Evolutionary conservation across 2,329 filamentous ascomycete genomes (phyloP), one percentile per base, ranked within the genome.

Genomic region (Phialocephala sp.): DNA sequence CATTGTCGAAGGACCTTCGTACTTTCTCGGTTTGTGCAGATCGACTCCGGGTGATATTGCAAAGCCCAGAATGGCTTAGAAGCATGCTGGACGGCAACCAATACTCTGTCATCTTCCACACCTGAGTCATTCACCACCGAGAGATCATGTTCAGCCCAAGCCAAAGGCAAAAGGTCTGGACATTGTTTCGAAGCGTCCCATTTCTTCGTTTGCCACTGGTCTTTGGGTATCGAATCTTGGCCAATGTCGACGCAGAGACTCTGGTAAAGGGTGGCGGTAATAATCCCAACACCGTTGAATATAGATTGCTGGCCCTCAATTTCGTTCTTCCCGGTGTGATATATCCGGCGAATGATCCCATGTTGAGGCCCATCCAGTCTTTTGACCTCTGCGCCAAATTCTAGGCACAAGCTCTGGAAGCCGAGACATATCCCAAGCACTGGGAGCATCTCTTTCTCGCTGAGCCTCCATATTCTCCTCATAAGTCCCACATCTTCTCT

Each of bases 401-500:
- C 83, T 54, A 87, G 76, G 66, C 85, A 87, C 58, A 92, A 76
- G 65, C 86, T 89, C 72, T 92, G 89, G 68, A 91, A 91, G 0
- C 90, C 90, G 1, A 92, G 80, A 73, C 89, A 92, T 32, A 92
- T 89, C 0, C 90, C 95, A 39, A 99, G 81, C 0, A 96, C 89
- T 0, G 95, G 95, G 1, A 97, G 72, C 12, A 89, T 69, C 18
- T 88, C 77, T 4, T 83, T 79, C 2, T 85, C 82, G 1, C 82
- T 78, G 18, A 94, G 80, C 58, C 68, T 72, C 93, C 94, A 98
- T 4, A 98, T 82, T 68, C 88, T 80, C 62, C 82, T 84, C 80
- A 97, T 95, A 50, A 95, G 83, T 11, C 95, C 95, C 43, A 97
- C 88, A 77, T 98, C 94, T n/a, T 81, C 80, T 8, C 85, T 78